Evolutionary conservation across 2,329 filamentous ascomycete species (phyloP), one percentile per base, ranked within the genome.

Genomic region (Alternaria viburni): DNA sequence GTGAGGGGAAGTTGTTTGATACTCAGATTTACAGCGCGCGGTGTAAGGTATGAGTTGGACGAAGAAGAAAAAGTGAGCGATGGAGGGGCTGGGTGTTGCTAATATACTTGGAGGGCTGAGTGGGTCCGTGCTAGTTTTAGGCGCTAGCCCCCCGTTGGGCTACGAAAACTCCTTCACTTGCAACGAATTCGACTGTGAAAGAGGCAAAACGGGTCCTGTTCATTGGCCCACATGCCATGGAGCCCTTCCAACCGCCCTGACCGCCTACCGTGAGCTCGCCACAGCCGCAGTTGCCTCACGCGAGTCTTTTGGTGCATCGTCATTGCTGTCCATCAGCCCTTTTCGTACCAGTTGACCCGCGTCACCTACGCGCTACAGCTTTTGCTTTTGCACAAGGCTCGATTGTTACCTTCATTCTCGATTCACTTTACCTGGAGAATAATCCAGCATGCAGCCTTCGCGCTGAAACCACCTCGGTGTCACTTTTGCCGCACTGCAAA

Each of bases 1-100:
- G 70, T 76, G 74, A 73, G 67, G 64, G 70, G 70, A 77, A 75
- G 75, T 75, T 62, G 58, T 62, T 77, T 64, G 74, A 70, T 63
- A 63, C 61, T 63, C 61, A 63, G 61, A 55, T 63, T 60, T 63
- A 63, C 61, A 60, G 57, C 60, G 61, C 61, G 57, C 57, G 61
- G 57, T 60, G 61, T 63, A 63, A 63, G 61, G 61, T 63, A 63
- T 63, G 61, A 63, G 61, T 56, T 63, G 61, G 61, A 64, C 64
- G 56, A 62, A 56, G 66, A 65, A 59, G 58, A 64, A 60, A 64
- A 66, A 43, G 36, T 46, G 54, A 58, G 50, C 44, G 50, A 43
- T 57, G 64, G 56, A 66, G 58, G 61, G 56, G 54, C 51, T 28
- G 36, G 54, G 62, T 62, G 45, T 51, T 57, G 60, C 54, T 54